Evolutionary conservation across 176 grass and related monocot genomes (phyloP), one percentile per base, ranked within the genome.

Genomic region (Saccharum officinarum): DNA sequence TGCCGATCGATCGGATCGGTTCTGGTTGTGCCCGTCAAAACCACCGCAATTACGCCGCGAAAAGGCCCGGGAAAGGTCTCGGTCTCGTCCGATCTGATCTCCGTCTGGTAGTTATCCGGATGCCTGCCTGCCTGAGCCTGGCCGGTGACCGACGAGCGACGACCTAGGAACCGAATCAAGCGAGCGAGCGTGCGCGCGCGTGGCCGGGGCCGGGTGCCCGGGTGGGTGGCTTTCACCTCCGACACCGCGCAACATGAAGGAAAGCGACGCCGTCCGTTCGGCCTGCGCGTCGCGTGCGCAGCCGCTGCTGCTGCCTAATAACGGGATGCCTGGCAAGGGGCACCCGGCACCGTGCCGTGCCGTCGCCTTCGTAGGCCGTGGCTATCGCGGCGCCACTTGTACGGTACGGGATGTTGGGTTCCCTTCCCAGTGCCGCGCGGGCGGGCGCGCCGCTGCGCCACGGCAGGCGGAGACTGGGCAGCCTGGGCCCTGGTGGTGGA

Each of bases 221-320:
- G 10, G 25, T 3, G 25, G 18, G 39, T 71, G 69, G n/a, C 10
- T 71, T 71, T 44, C 41, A 1, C 41, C 41, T 9, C 70, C 28
- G 77, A 69, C 49, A 66, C 62, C 37, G 68, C 57, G 8, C 36
- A 84, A 79, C 84, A 74, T 90, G 88, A 82, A 75, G 59, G 89
- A 90, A 67, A 87, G 60, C 68, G 75, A 90, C 22, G 55, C n/a
- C 70, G 45, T 4, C 12, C 45, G 46, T 38, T 20, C 16, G 64
- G 61, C 60, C 81, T 10, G 31, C 75, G 33, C 52, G 49, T 76
- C 73, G 47, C 15, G 25, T 36, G 31, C 71, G 25, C 71, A 49
- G 60, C 25, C 23, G 60, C 60, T 5, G 22, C 46, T 16, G 47
- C 15, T 5, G 47, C 15, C 15, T n/a, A n/a, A n/a, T n/a, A 60